A percentile compares a stretch with the other conserved stretches of the same genome.
Evolutionary conservation across 768 basidiomycete genomes (phyloP).

Genomic region (Royoungia palumana): DNA sequence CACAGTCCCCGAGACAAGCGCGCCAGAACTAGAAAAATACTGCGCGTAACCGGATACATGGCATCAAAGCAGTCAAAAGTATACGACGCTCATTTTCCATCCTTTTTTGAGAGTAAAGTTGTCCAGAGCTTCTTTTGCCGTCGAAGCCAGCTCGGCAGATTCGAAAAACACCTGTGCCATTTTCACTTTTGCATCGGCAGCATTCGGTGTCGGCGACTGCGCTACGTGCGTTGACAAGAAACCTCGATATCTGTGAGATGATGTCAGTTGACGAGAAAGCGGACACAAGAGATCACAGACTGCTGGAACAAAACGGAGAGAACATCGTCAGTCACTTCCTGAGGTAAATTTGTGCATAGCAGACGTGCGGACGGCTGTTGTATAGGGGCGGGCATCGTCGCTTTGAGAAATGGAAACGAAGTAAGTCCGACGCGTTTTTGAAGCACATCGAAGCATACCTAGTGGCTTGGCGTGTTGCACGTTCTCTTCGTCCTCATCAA

Average conservation of each 20-base stretch:
- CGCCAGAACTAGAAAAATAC: constrained; percentile 31
- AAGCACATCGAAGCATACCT: constrained; percentile 42
- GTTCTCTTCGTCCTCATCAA: constrained; percentile 81
- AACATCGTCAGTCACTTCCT: constrained; percentile 86
- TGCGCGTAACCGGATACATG: constrained; percentile 9
- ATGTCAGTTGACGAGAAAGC: neutral
- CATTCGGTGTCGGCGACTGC: constrained; percentile 64
- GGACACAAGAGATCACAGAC: constrained; percentile 47
- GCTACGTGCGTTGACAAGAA: constrained; percentile 70
- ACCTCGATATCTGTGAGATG: constrained; percentile 67
- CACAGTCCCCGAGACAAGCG: constrained; percentile 32
- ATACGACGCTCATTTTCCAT: constrained; percentile 79
- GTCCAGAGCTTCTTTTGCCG: constrained; percentile 79
- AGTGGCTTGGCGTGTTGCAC: constrained; percentile 38
- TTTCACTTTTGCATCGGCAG: constrained; percentile 66
- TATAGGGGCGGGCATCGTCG: constrained; percentile 43
- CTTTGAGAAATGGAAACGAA: constrained; percentile 23
- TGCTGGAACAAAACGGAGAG: constrained; percentile 88
- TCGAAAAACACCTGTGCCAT: constrained; percentile 82
- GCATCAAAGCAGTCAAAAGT: constrained; percentile 39
- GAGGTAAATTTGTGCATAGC: constrained; percentile 82
- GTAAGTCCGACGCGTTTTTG: constrained; percentile 6
- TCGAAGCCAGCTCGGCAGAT: constrained; percentile 64
- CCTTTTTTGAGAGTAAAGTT: constrained; percentile 85
- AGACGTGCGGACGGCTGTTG: constrained; percentile 60